These are phyloP conservation scores for Emmonsiellopsis sp. DNA, from an alignment of 2,329 filamentous ascomycete species.

Conservation along the genomic window DNA sequence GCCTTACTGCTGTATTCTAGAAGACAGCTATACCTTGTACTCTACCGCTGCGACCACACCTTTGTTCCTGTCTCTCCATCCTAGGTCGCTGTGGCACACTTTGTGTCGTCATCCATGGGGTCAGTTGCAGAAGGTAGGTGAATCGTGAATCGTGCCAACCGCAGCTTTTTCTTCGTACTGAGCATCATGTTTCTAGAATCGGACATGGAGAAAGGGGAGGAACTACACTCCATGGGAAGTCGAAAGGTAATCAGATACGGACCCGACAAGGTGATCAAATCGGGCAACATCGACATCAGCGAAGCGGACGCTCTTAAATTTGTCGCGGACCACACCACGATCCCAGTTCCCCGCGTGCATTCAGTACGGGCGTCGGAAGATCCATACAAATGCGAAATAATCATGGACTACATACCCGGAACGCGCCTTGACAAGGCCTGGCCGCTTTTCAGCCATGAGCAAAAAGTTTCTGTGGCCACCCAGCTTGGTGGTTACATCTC, in stretches of 20 bases:
- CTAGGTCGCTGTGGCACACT: no score
- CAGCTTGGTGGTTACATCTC: background rate
- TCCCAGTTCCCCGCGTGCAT: conserved; percentile 5
- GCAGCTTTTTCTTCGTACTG: no score
- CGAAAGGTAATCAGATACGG: background rate
- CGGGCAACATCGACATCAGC: background rate
- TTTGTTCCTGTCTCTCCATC: no score
- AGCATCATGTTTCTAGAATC: background rate
- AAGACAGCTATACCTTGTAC: no score
- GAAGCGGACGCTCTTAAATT: background rate
- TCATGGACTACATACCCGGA: background rate
- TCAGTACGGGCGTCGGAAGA: background rate
- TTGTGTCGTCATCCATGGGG: no score
- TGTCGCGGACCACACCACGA: conserved; percentile 3
- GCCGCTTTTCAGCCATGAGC: background rate
- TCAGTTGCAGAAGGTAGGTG: no score
- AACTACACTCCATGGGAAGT: background rate
- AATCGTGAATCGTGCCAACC: no score
- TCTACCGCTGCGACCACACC: no score
- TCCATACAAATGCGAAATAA: background rate
- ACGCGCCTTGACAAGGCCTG: background rate
- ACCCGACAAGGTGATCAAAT: background rate
- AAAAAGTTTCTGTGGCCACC: background rate
- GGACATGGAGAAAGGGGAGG: background rate
- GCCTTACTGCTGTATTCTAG: no score